Conservation (phyloP, 768 basidiomycete species). For the Butyriboletus loyo region DNA sequence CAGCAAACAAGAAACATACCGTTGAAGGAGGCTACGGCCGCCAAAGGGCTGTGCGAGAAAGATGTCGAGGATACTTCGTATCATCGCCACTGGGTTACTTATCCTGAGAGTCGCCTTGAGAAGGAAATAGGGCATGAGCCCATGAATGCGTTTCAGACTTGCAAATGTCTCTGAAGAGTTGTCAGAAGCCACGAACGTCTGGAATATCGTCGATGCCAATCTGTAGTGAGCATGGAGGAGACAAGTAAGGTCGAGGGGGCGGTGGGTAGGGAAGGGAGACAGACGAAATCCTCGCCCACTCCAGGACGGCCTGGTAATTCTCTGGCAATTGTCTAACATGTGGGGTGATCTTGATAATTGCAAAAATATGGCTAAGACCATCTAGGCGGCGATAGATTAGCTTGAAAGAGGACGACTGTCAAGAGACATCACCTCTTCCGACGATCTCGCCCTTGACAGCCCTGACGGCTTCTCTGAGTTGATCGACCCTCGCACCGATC, state of each 20-base stretch:
- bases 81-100: slow-evolving; percentile 96
- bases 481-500: slow-evolving; percentile 83
- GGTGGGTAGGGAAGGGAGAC: slow-evolving; percentile 31
- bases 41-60: slow-evolving; percentile 98
- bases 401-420: background rate
- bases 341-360: slow-evolving; percentile 78
- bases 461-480: slow-evolving; percentile 76
- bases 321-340: slow-evolving; percentile 72
- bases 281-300: slow-evolving; percentile 97
- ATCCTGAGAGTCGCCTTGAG: slow-evolving; percentile 89
- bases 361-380: slow-evolving; percentile 86
- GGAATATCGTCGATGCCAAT: slow-evolving; percentile 94
- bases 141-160: slow-evolving; percentile 87
- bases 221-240: slow-evolving; percentile 38
- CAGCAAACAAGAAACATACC: slow-evolving; percentile 41
- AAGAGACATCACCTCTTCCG: slow-evolving; percentile 58
- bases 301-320: slow-evolving; percentile 86
- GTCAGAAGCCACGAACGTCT: slow-evolving; percentile 91
- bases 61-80: slow-evolving; percentile 85
- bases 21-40: slow-evolving; percentile 84
- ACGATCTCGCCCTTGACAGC: slow-evolving; percentile 94
- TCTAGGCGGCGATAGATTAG: slow-evolving; percentile 43
- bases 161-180: slow-evolving; percentile 87
- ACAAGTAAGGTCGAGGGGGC: slow-evolving; percentile 4
- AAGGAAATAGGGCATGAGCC: slow-evolving; percentile 97